phyloP scores from a whole-genome alignment of 1,284 basidiomycete species.

The Cerioporus squamosus region DNA sequence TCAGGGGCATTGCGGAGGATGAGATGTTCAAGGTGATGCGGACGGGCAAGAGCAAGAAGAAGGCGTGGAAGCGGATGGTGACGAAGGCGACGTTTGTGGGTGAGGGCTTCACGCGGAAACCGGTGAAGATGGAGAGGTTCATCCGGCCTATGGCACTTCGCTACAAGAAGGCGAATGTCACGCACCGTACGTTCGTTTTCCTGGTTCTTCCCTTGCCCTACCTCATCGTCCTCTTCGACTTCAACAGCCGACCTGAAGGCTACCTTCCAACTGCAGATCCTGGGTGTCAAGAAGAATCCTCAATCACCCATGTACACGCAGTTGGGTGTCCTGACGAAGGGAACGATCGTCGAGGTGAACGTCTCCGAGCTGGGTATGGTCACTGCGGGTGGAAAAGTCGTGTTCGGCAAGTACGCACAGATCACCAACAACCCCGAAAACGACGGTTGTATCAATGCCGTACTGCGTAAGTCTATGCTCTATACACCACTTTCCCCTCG shows the following conservation, averaged over 20 bases:
- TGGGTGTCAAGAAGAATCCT: constrained; percentile 99
- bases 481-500: neutral
- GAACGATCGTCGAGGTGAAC: constrained; percentile 98
- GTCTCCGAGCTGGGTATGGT: constrained; percentile 98
- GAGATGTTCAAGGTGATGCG: constrained; percentile 99
- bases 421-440: constrained; percentile 97
- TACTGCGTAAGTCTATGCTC: constrained; percentile 67
- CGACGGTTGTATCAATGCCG: constrained; percentile 95
- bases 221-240: constrained; percentile 8
- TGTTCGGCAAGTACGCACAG: constrained; percentile 94
- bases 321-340: constrained; percentile 97
- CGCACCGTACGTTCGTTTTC: constrained; percentile 79
- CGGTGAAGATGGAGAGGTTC: constrained; percentile 99
- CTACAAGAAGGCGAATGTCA: constrained; percentile 98
- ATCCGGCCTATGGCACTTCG: constrained; percentile 97
- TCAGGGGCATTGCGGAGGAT: constrained; percentile 97
- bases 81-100: constrained; percentile 99
- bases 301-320: constrained; percentile 98
- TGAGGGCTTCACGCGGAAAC: constrained; percentile 97
- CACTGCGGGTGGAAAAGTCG: constrained; percentile 96
- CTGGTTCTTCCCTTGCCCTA: neutral
- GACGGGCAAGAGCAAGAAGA: constrained; percentile 96
- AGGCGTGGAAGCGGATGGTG: constrained; percentile 99
- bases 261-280: constrained; percentile 98
- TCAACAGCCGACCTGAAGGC: constrained; percentile 90